phyloP scores from a whole-genome alignment of 1,284 basidiomycete species.

The Paramarasmius palmivorus region DNA sequence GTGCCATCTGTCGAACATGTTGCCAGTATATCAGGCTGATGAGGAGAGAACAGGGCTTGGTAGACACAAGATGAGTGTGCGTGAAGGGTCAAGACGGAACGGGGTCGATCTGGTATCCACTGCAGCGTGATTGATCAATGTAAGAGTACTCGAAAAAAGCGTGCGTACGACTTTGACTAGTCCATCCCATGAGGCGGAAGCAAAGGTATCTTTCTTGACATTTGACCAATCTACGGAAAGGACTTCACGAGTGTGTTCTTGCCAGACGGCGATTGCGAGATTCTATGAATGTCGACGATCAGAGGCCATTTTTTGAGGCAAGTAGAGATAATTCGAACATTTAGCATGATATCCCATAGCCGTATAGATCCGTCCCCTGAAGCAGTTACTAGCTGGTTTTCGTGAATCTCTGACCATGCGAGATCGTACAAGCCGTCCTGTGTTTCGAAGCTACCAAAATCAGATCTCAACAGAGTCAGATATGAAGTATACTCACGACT shows the following conservation, averaged over 20 bases:
- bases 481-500: constrained; percentile 51
- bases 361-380: constrained; percentile 92
- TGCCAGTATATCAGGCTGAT: constrained; percentile 79
- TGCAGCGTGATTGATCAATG: constrained; percentile 29
- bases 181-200: constrained; percentile 92
- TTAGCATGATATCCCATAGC: constrained; percentile 89
- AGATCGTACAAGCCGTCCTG: constrained; percentile 93
- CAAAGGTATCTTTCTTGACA: constrained; percentile 87
- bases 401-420: constrained; percentile 92
- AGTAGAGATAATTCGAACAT: constrained; percentile 53
- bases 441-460: constrained; percentile 76
- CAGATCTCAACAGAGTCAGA: constrained; percentile 6
- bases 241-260: constrained; percentile 91
- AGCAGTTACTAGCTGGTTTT: constrained; percentile 89
- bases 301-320: constrained; percentile 9
- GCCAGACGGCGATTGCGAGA: constrained; percentile 89
- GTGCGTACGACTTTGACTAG: constrained; percentile 80
- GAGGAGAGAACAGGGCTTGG: constrained; percentile 88
- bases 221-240: constrained; percentile 99
- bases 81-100: constrained; percentile 79
- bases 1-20: constrained; percentile 87
- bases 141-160: not conserved
- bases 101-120: constrained; percentile 86
- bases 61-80: constrained; percentile 88
- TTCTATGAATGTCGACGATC: constrained; percentile 56